These are phyloP conservation scores for Rhododendron kiyosumense DNA, from an alignment of 148 eudicot genomes.

Conservation along the genomic window DNA sequence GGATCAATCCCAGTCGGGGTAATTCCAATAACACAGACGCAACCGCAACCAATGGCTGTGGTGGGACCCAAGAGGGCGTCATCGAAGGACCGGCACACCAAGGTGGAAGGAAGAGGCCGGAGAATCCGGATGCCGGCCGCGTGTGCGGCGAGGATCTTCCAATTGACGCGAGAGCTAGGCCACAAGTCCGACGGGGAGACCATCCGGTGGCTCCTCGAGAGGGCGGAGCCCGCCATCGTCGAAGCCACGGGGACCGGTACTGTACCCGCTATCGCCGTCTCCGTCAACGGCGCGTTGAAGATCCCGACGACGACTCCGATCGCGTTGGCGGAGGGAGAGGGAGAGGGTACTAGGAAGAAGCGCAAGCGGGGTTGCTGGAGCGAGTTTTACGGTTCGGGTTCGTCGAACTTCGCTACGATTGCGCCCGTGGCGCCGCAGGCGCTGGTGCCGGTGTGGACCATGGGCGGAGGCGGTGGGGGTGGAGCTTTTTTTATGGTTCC, in stretches of 20 bases:
- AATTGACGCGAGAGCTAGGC: too few species aligned
- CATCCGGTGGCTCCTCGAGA: conserved; percentile 58
- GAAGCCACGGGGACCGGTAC: conserved; percentile 93
- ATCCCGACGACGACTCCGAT: conserved; percentile 50
- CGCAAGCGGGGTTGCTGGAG: conserved; percentile 42
- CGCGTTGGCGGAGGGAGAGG: conserved; percentile 15
- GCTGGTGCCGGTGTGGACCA: conserved; percentile 59
- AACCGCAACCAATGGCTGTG: too few species aligned
- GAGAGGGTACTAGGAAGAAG: conserved; percentile 18
- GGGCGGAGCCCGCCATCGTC: conserved; percentile 81
- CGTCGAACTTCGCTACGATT: conserved; percentile 46
- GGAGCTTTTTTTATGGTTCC: conserved; percentile 27
- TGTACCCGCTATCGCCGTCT: conserved; percentile 83
- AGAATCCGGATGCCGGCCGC: too few species aligned
- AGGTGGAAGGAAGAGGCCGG: too few species aligned
- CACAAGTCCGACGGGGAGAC: too few species aligned
- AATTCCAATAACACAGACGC: too few species aligned
- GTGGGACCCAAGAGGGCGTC: too few species aligned
- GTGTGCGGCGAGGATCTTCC: too few species aligned
- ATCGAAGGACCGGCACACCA: too few species aligned
- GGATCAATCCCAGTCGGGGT: too few species aligned
- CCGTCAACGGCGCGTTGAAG: conserved; percentile 72
- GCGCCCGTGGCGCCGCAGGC: conserved; percentile 39
- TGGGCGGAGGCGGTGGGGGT: conserved; percentile 17
- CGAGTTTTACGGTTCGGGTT: conserved; percentile 28